These are phyloP conservation scores for Boletus patriciae DNA, from an alignment of 768 basidiomycete genomes.

Conservation along the genomic window DNA sequence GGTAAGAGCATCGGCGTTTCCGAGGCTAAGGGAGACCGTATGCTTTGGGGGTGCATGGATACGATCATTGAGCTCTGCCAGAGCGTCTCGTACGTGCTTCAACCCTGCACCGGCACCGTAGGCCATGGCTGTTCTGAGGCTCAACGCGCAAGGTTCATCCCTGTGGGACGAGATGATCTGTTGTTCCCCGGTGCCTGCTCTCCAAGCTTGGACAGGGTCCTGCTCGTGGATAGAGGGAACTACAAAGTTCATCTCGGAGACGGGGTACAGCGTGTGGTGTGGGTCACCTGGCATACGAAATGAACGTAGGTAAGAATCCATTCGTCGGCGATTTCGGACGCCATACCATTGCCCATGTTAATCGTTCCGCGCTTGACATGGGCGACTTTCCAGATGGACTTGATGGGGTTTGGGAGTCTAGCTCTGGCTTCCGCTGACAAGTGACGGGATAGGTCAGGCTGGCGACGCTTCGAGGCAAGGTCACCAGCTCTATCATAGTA, in stretches of 20 bases:
- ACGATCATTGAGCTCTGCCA: conserved; percentile 36
- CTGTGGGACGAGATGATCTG: conserved; percentile 31
- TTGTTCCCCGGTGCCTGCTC: conserved; percentile 26
- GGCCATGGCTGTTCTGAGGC: conserved; percentile 37
- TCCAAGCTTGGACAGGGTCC: conserved; percentile 35
- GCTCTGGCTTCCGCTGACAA: conserved; percentile 36
- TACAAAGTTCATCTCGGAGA: conserved; percentile 36
- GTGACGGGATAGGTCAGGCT: conserved; percentile 34
- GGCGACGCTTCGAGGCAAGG: conserved; percentile 24
- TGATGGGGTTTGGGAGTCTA: conserved; percentile 38
- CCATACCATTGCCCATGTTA: conserved; percentile 39
- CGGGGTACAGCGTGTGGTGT: conserved; percentile 34
- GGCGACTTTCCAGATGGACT: conserved; percentile 38
- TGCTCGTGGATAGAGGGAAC: conserved; percentile 31
- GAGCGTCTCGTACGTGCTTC: conserved; percentile 32
- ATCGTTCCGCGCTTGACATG: conserved; percentile 36
- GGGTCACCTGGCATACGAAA: conserved; percentile 31
- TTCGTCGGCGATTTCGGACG: not conserved
- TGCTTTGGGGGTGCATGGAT: conserved; percentile 37
- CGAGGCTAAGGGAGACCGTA: conserved; percentile 38
- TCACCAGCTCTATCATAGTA: conserved; percentile 13
- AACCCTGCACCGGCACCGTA: conserved; percentile 41
- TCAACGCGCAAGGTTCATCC: conserved; percentile 30
- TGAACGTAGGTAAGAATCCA: not conserved
- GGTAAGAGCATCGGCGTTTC: conserved; percentile 44